These are phyloP conservation scores for Pythium vanterpoolii DNA, from an alignment of 352 stramenopile genomes.

Conservation along the genomic window DNA sequence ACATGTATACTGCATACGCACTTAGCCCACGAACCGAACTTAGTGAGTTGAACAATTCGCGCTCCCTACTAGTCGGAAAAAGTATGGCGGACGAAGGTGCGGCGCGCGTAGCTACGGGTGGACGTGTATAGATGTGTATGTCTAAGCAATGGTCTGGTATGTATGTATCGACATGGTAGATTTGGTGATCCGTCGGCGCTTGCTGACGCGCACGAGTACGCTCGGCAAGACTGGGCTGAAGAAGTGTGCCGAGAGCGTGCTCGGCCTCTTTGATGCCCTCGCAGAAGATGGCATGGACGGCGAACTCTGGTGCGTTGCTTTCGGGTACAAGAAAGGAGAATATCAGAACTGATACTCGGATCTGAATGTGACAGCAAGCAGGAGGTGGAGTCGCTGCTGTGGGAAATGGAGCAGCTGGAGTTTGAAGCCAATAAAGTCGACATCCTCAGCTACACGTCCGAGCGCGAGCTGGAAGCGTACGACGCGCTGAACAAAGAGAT, in stretches of 20 bases:
- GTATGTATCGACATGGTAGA: slow-evolving; percentile 27
- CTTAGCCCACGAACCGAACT: neutral
- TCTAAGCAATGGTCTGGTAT: neutral
- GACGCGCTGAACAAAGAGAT: slow-evolving; percentile 76
- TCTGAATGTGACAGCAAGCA: slow-evolving; percentile 36
- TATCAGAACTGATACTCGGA: neutral
- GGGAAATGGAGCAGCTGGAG: slow-evolving; percentile 84
- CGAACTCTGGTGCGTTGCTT: slow-evolving; percentile 33
- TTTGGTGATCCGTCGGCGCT: slow-evolving; percentile 59
- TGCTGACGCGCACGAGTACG: slow-evolving; percentile 77
- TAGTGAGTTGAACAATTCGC: neutral
- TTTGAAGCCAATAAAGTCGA: slow-evolving; percentile 82
- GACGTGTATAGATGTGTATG: neutral
- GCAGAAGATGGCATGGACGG: slow-evolving; percentile 62
- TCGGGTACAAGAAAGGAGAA: neutral
- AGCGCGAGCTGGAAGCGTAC: slow-evolving; percentile 81
- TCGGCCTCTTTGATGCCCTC: slow-evolving; percentile 59
- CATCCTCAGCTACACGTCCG: slow-evolving; percentile 77
- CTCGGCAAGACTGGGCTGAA: slow-evolving; percentile 80
- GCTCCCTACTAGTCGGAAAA: neutral
- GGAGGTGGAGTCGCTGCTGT: slow-evolving; percentile 74
- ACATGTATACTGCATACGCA: slow-evolving; percentile 10
- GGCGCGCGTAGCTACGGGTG: neutral
- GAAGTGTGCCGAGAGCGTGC: slow-evolving; percentile 70
- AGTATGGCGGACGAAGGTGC: slow-evolving; percentile 63